These are phyloP conservation scores for Chaetoscypha palmicola DNA, from an alignment of 2,329 filamentous ascomycete species.

Conservation along the genomic window DNA sequence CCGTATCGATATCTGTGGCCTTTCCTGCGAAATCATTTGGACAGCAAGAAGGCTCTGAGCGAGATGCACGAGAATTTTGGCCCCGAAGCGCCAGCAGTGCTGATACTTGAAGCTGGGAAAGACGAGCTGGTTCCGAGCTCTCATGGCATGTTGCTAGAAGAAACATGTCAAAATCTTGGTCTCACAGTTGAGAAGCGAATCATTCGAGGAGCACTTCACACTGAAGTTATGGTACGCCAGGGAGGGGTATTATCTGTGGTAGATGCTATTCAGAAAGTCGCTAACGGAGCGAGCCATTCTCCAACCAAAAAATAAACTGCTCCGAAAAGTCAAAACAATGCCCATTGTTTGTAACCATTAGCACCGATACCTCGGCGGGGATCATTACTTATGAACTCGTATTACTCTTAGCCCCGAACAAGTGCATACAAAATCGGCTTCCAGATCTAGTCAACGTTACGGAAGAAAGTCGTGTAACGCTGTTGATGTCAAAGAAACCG, in stretches of 20 bases:
- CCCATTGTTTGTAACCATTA: no score
- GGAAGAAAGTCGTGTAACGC: background rate
- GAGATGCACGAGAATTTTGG: slow-evolving; percentile 33
- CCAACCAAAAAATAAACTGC: no score
- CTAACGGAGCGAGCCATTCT: no score
- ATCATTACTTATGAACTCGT: background rate
- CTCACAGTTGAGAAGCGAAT: slow-evolving; percentile 39
- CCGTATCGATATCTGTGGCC: slow-evolving; percentile 70
- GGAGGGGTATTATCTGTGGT: slow-evolving; percentile 41
- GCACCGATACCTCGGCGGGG: background rate
- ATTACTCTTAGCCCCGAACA: background rate
- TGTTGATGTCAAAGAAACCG: background rate
- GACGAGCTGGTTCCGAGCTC: slow-evolving; percentile 52
- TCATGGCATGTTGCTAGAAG: slow-evolving; percentile 41
- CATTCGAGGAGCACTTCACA: slow-evolving; percentile 48
- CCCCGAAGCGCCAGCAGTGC: slow-evolving; percentile 11
- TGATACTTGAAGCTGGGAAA: slow-evolving; percentile 49
- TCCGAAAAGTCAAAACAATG: no score
- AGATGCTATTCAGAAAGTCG: slow-evolving; percentile 33
- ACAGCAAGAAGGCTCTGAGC: slow-evolving; percentile 46
- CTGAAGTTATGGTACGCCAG: slow-evolving; percentile 43
- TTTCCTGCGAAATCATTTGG: slow-evolving; percentile 60
- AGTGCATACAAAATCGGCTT: background rate
- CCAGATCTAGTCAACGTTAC: background rate
- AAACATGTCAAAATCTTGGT: slow-evolving; percentile 41